Percentiles rank a stretch among this genome's conserved stretches.
Evolutionary conservation across 345 rosid species (phyloP).

Genomic region (Camelina laxa): DNA sequence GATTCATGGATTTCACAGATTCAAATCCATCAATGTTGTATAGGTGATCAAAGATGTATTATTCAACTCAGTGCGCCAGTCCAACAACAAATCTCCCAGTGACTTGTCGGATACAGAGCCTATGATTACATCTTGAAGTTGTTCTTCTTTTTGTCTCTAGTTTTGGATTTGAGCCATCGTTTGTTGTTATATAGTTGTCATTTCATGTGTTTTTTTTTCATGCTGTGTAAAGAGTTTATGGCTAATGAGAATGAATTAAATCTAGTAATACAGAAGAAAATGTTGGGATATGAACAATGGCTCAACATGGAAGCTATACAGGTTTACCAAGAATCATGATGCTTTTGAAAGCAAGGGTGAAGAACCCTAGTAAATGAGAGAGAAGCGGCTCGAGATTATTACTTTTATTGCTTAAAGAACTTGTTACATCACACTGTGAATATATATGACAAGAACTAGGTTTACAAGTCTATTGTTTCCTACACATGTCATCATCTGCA

Average conservation of each 20-base stretch:
- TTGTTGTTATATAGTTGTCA: not conserved
- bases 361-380: too few relatives aligned
- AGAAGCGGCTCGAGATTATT: too few relatives aligned
- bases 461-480: too few relatives aligned
- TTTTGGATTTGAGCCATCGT: not conserved
- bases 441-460: too few relatives aligned
- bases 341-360: too few relatives aligned
- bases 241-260: not conserved
- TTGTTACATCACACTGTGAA: too few relatives aligned
- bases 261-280: too few relatives aligned
- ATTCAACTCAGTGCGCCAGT: constrained; percentile 79
- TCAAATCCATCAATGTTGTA: not conserved
- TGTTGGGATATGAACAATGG: too few relatives aligned
- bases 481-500: too few relatives aligned
- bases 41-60: constrained; percentile 96
- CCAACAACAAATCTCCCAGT: constrained; percentile 49
- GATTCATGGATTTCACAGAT: not conserved
- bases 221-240: constrained; percentile 3
- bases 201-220: not conserved
- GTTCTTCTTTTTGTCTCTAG: constrained; percentile 13
- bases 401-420: too few relatives aligned
- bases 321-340: too few relatives aligned
- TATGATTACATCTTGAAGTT: constrained; percentile 81
- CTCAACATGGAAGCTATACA: too few relatives aligned
- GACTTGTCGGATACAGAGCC: constrained; percentile 87